These are phyloP conservation scores for Trypanosoma congolense DNA, from an alignment of 208 protist species.

Conservation along the genomic window DNA sequence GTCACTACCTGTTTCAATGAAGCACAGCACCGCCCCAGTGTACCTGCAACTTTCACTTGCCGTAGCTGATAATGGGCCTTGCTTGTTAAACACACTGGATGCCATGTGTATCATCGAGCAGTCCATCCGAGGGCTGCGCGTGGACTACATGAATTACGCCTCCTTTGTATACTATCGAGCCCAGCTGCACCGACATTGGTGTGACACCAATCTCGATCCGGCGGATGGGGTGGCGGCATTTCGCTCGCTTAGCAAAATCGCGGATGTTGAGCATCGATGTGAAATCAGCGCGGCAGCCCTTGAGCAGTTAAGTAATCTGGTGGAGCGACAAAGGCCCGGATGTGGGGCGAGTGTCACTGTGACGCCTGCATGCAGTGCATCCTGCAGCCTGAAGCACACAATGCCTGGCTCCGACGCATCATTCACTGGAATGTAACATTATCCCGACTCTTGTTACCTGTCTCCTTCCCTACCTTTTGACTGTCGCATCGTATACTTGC, in stretches of 20 bases:
- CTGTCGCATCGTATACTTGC: too few species aligned
- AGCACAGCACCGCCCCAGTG: constrained; percentile 12
- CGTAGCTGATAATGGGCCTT: neutral
- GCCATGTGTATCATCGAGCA: constrained; percentile 14
- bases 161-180: constrained; percentile 17
- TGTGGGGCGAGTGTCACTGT: neutral
- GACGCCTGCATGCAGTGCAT: neutral
- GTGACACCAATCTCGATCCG: constrained; percentile 8
- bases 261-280: constrained; percentile 1
- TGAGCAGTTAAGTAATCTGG: constrained; percentile 12
- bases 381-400: neutral
- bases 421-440: too few species aligned
- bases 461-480: too few species aligned
- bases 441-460: too few species aligned
- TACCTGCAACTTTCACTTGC: constrained; percentile 13
- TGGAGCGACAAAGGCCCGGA: neutral
- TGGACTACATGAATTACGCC: constrained; percentile 12
- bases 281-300: constrained; percentile 9
- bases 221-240: constrained; percentile 9
- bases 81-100: constrained; percentile 2
- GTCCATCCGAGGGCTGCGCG: constrained; percentile 10
- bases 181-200: constrained; percentile 15
- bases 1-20: constrained; percentile 19
- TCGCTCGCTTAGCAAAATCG: constrained; percentile 12
- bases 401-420: too few species aligned